These are phyloP conservation scores for Cydonia oblonga DNA, from an alignment of 331 rosid genomes.

Conservation along the genomic window DNA sequence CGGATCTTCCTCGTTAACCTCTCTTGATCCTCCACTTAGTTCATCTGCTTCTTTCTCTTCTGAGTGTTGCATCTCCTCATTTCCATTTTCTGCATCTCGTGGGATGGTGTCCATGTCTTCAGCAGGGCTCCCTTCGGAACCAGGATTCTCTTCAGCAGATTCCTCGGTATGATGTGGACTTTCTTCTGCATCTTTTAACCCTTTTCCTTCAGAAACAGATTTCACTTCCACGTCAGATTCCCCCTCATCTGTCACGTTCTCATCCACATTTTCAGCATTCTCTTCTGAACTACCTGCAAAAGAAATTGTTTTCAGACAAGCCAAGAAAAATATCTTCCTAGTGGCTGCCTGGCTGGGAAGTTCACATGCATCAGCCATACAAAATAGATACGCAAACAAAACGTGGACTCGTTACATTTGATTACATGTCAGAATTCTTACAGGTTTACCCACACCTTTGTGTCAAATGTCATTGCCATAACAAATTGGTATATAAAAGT, in stretches of 20 bases:
- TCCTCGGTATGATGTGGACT: slow-evolving; percentile 22
- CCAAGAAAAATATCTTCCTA: neutral
- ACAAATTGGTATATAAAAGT: neutral
- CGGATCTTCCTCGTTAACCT: slow-evolving; percentile 29
- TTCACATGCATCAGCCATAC: neutral
- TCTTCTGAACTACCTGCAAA: slow-evolving; percentile 54
- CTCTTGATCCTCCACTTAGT: slow-evolving; percentile 28
- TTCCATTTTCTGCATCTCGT: slow-evolving; percentile 27
- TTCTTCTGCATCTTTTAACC: slow-evolving; percentile 19
- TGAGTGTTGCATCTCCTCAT: slow-evolving; percentile 29
- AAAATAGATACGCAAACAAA: neutral
- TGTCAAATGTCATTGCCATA: neutral
- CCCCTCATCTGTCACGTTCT: slow-evolving; percentile 31
- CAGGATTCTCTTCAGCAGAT: slow-evolving; percentile 38
- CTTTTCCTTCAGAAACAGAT: slow-evolving; percentile 32
- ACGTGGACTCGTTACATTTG: neutral
- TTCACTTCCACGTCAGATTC: slow-evolving; percentile 41
- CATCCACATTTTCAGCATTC: slow-evolving; percentile 35
- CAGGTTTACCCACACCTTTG: neutral
- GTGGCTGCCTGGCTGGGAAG: neutral
- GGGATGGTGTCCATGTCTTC: slow-evolving; percentile 28
- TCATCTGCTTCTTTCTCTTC: slow-evolving; percentile 41
- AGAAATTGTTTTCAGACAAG: neutral
- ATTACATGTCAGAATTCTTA: neutral
- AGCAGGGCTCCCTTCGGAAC: slow-evolving; percentile 25